Evolutionary conservation across 1,139 yeast species (phyloP).

Genomic region (Komagataea norvegica): DNA sequence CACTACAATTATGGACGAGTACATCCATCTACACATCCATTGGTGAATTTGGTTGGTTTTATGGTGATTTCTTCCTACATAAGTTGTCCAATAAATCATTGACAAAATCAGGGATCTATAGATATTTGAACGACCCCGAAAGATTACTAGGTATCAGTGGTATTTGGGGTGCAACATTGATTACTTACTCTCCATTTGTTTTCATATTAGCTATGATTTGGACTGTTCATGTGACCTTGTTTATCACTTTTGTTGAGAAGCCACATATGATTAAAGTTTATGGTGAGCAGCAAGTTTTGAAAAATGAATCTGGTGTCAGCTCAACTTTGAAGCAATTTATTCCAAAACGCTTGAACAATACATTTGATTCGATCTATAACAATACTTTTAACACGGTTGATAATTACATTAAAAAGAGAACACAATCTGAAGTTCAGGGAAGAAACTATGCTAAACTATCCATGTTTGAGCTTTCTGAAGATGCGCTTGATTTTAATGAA

Average conservation of each 20-base stretch:
- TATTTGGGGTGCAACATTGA: constrained; percentile 70
- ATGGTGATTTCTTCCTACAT: constrained; percentile 80
- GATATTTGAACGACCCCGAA: constrained; percentile 83
- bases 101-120: constrained; percentile 79
- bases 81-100: constrained; percentile 41
- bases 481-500: neutral
- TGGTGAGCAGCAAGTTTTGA: constrained; percentile 55
- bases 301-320: constrained; percentile 63
- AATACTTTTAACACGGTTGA: constrained; percentile 20
- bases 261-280: constrained; percentile 77
- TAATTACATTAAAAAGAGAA: constrained; percentile 21
- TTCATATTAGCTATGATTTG: constrained; percentile 56
- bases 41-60: constrained; percentile 87
- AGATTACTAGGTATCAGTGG: constrained; percentile 80
- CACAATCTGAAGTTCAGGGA: constrained; percentile 19
- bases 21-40: constrained; percentile 66
- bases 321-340: constrained; percentile 31
- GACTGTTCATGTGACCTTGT: constrained; percentile 62
- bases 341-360: constrained; percentile 30
- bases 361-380: constrained; percentile 18
- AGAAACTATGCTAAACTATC: constrained; percentile 8
- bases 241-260: constrained; percentile 72
- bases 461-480: constrained; percentile 9
- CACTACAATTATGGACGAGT: constrained; percentile 70
- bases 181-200: constrained; percentile 57